phyloP scores from a whole-genome alignment of 176 grass and related monocot species.

The Rhipidocladum racemiflorum region DNA sequence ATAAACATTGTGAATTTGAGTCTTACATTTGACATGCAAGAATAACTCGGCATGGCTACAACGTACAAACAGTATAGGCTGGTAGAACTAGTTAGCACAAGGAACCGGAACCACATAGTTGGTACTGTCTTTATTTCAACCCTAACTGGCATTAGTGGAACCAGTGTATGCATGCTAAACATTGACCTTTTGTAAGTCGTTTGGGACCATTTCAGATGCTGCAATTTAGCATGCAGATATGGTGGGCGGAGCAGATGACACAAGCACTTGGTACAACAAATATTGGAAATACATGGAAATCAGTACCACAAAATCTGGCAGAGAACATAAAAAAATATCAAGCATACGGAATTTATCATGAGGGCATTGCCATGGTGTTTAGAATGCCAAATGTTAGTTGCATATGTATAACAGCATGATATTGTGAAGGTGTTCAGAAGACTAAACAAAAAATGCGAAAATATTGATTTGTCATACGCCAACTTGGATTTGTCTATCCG shows the following conservation, averaged over 20 bases:
- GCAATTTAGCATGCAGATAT: neutral
- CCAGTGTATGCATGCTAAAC: neutral
- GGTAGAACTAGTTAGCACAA: neutral
- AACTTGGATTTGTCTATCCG: slow-evolving; percentile 5
- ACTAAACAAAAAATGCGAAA: neutral
- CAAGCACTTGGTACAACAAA: neutral
- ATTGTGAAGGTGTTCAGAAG: slow-evolving; percentile 17
- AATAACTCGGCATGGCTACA: neutral
- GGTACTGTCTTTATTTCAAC: neutral
- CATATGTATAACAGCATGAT: neutral
- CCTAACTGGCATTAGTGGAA: neutral
- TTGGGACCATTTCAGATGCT: slow-evolving; percentile 4
- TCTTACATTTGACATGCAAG: neutral
- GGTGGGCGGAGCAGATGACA: neutral
- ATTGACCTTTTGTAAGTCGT: neutral
- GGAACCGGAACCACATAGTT: neutral
- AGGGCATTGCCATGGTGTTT: neutral
- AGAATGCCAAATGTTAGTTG: neutral
- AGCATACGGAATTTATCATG: neutral
- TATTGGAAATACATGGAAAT: slow-evolving; percentile 9
- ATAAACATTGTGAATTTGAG: neutral
- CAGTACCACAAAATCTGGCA: neutral
- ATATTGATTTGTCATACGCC: neutral
- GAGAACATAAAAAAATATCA: slow-evolving; percentile 9
- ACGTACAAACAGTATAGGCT: neutral